A percentile compares a stretch with the other conserved stretches of the same genome.
phyloP scores from a whole-genome alignment of 2,329 filamentous ascomycete genomes.

The Berkeleyomyces basicola region DNA sequence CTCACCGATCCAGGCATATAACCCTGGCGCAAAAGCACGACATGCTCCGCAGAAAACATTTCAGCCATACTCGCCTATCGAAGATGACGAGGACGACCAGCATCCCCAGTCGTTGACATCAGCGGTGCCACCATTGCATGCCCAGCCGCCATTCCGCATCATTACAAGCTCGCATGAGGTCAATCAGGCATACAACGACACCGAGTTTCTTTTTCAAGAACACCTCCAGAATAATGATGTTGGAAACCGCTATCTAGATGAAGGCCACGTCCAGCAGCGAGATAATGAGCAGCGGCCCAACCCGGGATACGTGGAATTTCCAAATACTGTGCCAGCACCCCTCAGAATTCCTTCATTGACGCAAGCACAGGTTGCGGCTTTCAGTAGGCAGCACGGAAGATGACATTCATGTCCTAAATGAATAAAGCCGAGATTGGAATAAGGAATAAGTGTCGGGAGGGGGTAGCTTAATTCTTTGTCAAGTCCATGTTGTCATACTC shows the following conservation, averaged over 20 bases:
- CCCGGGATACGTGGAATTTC: neutral
- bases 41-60: neutral
- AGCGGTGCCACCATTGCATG: neutral
- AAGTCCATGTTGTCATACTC: too few relatives aligned
- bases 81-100: neutral
- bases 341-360: neutral
- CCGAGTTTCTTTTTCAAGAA: conserved; percentile 3
- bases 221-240: neutral
- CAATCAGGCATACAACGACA: conserved; percentile 4
- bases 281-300: neutral
- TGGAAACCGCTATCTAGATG: too few relatives aligned
- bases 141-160: conserved; percentile 2
- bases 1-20: conserved; percentile 3
- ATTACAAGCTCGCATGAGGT: conserved; percentile 7
- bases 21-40: neutral
- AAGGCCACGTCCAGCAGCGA: neutral
- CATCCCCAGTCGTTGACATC: neutral
- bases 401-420: neutral
- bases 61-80: neutral
- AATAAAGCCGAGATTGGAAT: too few relatives aligned
- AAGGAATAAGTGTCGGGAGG: too few relatives aligned
- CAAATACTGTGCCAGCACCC: neutral
- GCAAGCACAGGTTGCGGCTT: neutral
- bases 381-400: neutral
- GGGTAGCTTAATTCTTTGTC: too few relatives aligned